Base-by-base conservation (phyloP, 495 filamentous ascomycete genomes). In the Hypoxylon rickii region DNA sequence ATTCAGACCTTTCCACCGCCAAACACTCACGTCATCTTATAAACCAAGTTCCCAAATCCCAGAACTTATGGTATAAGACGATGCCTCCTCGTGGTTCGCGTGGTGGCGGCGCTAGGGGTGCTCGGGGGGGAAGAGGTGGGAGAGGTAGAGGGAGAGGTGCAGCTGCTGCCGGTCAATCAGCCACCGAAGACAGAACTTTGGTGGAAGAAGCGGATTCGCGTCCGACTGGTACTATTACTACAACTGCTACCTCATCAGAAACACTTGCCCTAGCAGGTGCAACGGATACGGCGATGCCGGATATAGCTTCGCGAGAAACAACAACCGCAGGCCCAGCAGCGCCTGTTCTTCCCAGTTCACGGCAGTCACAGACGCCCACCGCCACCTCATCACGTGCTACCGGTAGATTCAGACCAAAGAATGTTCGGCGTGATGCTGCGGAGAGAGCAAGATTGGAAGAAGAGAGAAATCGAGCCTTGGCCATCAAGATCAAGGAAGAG, bases 381-480 rank as follows among this genome's bases (percentile, higher is more conserved):
- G 52, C 33, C 41, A 3, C 63, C 15, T 34, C 57, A 5, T 63
- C 64, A 36, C 57, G 58, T 18, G 44, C 37, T 33, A 43, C 51
- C 33, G 54, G 61, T 17, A 49, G 68, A 26, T 75, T 76, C 53
- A 73, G 67, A 38, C 76, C 76, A 1, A 79, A 75, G 50, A 73
- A 62, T 2, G 55, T 77, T 10, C 66, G 76, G 5, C 60, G 75
- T 43, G 73, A 69, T 49, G 69, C 74, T 17, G 61, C 68, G 3
- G 76, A 79, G 46, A 64, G 76, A n/a, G 57, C 57, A n/a, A 67
- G 58, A 34, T 49, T 76, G 5, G 73, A 73, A 44, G 69, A 71
- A 17, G 72, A 75, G 24, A 61, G 66, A 55, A 64, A 54, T 12
- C 55, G 57, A 20, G 60, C 64, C 17, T 44, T 69, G 3, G 57